These are phyloP conservation scores for Ustilaginoidea virens DNA, from an alignment of 2,329 filamentous ascomycete species.

Conservation along the genomic window DNA sequence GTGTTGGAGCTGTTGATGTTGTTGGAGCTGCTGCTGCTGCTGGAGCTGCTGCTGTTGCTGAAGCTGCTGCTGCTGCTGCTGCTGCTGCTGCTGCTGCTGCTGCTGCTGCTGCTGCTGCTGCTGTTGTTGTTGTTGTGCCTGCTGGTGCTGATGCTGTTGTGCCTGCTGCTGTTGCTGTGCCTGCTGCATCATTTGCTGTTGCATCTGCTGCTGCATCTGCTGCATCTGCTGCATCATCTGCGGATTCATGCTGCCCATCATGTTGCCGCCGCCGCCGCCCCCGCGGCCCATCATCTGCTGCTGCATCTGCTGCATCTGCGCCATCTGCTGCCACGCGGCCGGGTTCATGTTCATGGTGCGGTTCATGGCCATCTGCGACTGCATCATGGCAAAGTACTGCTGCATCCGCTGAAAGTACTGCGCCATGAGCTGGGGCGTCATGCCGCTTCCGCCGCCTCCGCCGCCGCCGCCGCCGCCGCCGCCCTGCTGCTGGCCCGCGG, in stretches of 20 bases:
- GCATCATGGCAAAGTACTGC: slow-evolving; percentile 90
- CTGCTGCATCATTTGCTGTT: slow-evolving; percentile 30
- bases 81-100: slow-evolving; percentile 11
- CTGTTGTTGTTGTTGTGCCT: slow-evolving; percentile 27
- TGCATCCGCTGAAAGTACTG: slow-evolving; percentile 99
- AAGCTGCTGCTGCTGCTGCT: slow-evolving; percentile 10
- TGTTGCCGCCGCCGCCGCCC: slow-evolving; percentile 21
- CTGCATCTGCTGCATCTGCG: slow-evolving; percentile 60
- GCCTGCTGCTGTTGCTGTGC: slow-evolving; percentile 25
- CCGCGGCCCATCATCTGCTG: slow-evolving; percentile 33
- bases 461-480: slow-evolving; percentile 25
- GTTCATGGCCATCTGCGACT: slow-evolving; percentile 82
- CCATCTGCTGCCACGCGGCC: slow-evolving; percentile 60
- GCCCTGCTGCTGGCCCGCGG: slow-evolving; percentile 27
- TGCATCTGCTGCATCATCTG: slow-evolving; percentile 47
- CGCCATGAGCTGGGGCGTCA: slow-evolving; percentile 95
- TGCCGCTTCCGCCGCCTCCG: slow-evolving; percentile 40
- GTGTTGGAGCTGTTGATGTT: slow-evolving; percentile 11
- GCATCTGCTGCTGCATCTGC: slow-evolving; percentile 25
- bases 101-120: slow-evolving; percentile 24
- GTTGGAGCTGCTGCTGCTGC: slow-evolving; percentile 6
- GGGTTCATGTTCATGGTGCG: slow-evolving; percentile 58
- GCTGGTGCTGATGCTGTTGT: slow-evolving; percentile 16
- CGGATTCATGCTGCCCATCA: slow-evolving; percentile 28
- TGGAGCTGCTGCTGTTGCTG: slow-evolving; percentile 10